These are phyloP conservation scores for California macrophylla DNA, from an alignment of 441 rosid species.

Conservation along the genomic window DNA sequence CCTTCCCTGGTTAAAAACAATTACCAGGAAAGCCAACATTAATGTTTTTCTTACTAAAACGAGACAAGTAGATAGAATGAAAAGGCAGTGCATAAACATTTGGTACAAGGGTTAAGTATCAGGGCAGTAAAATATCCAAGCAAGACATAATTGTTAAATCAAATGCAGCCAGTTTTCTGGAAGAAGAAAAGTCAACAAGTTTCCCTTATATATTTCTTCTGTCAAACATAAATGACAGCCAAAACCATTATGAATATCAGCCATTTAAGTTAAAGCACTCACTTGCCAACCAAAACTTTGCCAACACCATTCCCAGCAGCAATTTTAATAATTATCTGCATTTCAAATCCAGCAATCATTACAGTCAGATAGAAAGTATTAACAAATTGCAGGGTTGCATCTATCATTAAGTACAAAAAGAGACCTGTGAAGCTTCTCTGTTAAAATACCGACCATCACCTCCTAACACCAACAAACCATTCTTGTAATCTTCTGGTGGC, in stretches of 20 bases:
- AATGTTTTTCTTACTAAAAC: not conserved
- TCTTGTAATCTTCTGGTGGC: slow-evolving; percentile 67
- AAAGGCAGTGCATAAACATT: not conserved
- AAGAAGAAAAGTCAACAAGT: not conserved
- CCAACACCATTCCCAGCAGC: slow-evolving; percentile 94
- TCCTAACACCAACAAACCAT: slow-evolving; percentile 68
- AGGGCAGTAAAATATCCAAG: not conserved
- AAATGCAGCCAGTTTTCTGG: not conserved
- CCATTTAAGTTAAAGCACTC: slow-evolving; percentile 23
- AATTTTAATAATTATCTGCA: slow-evolving; percentile 81
- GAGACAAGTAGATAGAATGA: not conserved
- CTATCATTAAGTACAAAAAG: slow-evolving; percentile 1
- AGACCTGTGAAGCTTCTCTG: slow-evolving; percentile 77
- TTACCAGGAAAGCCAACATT: slow-evolving; percentile 2
- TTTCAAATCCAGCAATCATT: slow-evolving; percentile 1
- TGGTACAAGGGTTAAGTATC: not conserved
- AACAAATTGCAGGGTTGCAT: not conserved
- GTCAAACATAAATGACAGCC: not conserved
- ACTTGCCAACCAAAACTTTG: slow-evolving; percentile 74
- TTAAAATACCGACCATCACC: slow-evolving; percentile 93
- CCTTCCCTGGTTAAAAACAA: slow-evolving; percentile 51
- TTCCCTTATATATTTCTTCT: not conserved
- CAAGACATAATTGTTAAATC: not conserved
- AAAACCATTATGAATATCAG: not conserved
- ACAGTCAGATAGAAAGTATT: not conserved